A percentile compares a stretch with the other conserved stretches of the same genome.
Evolutionary conservation across 2,329 filamentous ascomycete species (phyloP).

Genomic region (Elsinoe arachidis): DNA sequence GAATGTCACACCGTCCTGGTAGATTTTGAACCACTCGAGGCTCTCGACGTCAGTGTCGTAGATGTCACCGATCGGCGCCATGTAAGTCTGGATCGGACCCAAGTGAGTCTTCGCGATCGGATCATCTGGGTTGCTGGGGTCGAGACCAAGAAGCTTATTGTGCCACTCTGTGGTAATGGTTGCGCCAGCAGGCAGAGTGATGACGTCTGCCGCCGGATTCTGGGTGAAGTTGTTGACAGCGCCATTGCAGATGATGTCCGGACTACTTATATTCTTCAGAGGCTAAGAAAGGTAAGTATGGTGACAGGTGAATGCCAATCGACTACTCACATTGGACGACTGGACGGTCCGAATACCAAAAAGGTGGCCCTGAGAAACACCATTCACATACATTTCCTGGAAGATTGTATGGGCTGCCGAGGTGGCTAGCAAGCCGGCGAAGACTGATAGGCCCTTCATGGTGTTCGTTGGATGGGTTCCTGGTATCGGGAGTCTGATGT

Average conservation of each 20-base stretch:
- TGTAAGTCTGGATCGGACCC: neutral
- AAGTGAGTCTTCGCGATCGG: neutral
- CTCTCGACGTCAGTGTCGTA: conserved; percentile 1
- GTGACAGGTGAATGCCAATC: neutral
- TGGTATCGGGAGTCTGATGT: neutral
- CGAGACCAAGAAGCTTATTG: neutral
- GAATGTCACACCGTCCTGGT: neutral
- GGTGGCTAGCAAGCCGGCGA: neutral
- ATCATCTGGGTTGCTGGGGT: neutral
- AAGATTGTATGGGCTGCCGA: neutral
- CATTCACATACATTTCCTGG: neutral
- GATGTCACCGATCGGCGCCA: neutral
- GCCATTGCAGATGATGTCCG: conserved; percentile 5
- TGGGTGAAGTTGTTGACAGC: conserved; percentile 5
- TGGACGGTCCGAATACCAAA: neutral
- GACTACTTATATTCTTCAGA: neutral
- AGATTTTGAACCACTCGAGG: conserved; percentile 7
- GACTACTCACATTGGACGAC: neutral
- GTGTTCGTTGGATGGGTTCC: neutral
- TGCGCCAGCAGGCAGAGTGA: neutral
- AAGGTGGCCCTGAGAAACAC: neutral
- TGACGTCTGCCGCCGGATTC: neutral
- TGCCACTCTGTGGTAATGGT: conserved; percentile 5
- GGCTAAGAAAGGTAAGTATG: neutral
- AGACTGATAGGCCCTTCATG: neutral